A percentile compares a stretch with the other conserved stretches of the same genome.
phyloP scores from a whole-genome alignment of 192 early-diverging fungal species.

The Backusella tuberculispora region DNA sequence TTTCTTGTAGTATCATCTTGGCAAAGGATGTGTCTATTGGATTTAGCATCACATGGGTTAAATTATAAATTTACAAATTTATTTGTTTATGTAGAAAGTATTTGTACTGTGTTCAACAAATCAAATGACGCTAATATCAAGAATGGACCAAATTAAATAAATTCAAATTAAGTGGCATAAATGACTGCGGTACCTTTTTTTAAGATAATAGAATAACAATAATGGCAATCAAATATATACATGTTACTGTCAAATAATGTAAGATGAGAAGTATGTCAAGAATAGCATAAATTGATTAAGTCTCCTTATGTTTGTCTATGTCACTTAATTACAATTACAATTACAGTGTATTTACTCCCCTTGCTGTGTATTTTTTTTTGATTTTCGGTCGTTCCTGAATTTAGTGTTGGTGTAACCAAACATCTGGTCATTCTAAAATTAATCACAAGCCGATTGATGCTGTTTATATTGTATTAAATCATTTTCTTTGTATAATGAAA shows the following conservation, averaged over 20 bases:
- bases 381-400: conserved; percentile 1
- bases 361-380: background rate
- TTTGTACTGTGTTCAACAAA: conserved; percentile 2
- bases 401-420: background rate
- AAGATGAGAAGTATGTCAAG: background rate
- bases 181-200: background rate
- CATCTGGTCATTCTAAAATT: background rate
- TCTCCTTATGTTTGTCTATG: background rate
- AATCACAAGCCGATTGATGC: background rate
- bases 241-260: background rate
- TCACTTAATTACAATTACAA: conserved; percentile 3
- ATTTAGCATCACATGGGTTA: background rate
- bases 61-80: conserved; percentile 8
- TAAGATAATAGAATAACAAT: too few relatives aligned
- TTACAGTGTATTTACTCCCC: background rate
- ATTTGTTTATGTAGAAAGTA: background rate
- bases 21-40: background rate
- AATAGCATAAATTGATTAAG: background rate
- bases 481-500: conserved; percentile 5
- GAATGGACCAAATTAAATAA: background rate
- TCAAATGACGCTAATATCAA: background rate
- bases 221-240: background rate
- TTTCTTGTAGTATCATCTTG: too few relatives aligned
- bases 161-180: conserved; percentile 13
- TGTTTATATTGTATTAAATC: conserved; percentile 17